Evolutionary conservation across 805 yeast genomes (phyloP).

Genomic region (Yamadazyma nakazawae): DNA sequence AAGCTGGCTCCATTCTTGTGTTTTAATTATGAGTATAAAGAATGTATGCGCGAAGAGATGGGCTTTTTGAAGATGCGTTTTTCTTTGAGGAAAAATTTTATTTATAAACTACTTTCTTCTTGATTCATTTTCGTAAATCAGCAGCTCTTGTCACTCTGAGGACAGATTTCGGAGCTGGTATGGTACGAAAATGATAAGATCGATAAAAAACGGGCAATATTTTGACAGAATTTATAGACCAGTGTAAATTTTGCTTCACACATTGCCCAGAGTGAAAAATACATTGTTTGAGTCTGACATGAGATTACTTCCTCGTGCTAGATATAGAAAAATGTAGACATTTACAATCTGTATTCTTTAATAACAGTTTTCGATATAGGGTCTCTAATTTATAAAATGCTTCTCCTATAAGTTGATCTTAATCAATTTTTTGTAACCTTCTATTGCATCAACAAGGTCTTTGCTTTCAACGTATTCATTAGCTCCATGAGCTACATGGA

Average conservation of each 20-base stretch:
- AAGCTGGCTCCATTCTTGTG: conserved; percentile 53
- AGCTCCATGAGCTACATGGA: conserved; percentile 58
- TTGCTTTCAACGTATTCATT: conserved; percentile 48
- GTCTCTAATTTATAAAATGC: not conserved
- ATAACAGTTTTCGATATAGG: too few species aligned
- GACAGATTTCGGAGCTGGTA: not conserved
- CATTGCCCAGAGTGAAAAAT: conserved; percentile 32
- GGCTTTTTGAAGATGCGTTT: conserved; percentile 1
- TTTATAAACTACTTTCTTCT: not conserved
- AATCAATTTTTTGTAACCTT: conserved; percentile 49
- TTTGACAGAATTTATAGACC: conserved; percentile 12
- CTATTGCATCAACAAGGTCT: conserved; percentile 49
- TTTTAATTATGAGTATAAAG: not conserved
- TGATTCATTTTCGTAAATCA: not conserved
- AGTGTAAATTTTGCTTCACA: conserved; percentile 19
- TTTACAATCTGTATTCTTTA: conserved; percentile 6
- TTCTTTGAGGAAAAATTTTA: conserved; percentile 1
- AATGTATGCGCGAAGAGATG: not conserved
- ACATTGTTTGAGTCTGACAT: conserved; percentile 48
- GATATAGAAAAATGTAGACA: conserved; percentile 47
- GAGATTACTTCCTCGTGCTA: conserved; percentile 28
- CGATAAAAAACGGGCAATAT: conserved; percentile 10
- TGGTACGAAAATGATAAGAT: not conserved
- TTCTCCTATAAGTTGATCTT: conserved; percentile 10
- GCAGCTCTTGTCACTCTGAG: conserved; percentile 3